These are phyloP conservation scores for Lipomyces yamadae DNA, from an alignment of 805 yeast genomes.

Conservation along the genomic window DNA sequence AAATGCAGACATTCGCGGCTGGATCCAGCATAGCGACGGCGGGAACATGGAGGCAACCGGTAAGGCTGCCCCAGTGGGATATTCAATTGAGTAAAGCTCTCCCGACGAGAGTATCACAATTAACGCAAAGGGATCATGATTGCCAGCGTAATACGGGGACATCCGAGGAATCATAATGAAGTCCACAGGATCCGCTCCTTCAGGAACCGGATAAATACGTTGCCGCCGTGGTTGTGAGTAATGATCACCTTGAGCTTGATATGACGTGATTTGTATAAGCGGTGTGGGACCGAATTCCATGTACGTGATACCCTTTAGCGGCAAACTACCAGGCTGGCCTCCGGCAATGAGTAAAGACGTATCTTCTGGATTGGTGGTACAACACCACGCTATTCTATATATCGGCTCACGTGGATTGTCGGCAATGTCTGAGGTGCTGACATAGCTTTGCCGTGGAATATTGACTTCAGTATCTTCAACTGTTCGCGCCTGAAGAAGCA, in stretches of 20 bases:
- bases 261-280: conserved; percentile 77
- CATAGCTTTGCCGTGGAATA: conserved; percentile 48
- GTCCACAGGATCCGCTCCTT: conserved; percentile 50
- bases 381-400: conserved; percentile 71
- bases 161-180: conserved; percentile 61
- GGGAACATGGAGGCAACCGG: conserved; percentile 71
- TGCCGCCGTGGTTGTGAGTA: conserved; percentile 66
- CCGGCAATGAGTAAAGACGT: conserved; percentile 76
- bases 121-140: conserved; percentile 73
- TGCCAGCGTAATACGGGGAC: conserved; percentile 80
- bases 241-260: conserved; percentile 78
- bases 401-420: conserved; percentile 45
- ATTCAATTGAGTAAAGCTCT: conserved; percentile 63
- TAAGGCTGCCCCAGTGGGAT: conserved; percentile 59
- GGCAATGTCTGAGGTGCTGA: conserved; percentile 8
- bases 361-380: conserved; percentile 76
- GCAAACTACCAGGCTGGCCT: conserved; percentile 56
- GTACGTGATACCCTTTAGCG: conserved; percentile 54
- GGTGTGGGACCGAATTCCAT: conserved; percentile 83
- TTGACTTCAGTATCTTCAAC: conserved; percentile 69
- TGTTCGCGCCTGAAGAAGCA: conserved; percentile 73
- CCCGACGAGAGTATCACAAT: conserved; percentile 66
- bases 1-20: conserved; percentile 69
- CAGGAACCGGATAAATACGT: conserved; percentile 60
- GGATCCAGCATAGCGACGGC: conserved; percentile 75